Base-by-base conservation (phyloP, 495 filamentous ascomycete species). In the Amphirosellinia nigrospora region DNA sequence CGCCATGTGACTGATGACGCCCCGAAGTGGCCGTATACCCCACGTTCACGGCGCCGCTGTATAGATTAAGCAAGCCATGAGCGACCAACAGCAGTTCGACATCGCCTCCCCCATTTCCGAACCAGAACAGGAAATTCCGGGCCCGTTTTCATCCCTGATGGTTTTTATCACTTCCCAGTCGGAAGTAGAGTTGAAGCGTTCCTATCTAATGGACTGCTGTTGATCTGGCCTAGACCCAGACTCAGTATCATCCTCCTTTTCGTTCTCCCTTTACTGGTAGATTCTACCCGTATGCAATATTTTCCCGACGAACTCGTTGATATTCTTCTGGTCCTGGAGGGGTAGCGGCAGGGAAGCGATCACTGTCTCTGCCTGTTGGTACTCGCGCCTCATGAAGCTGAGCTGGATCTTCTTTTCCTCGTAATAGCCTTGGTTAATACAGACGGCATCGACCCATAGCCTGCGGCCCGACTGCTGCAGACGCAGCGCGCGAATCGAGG, bases 371-470 rank as follows among this genome's bases (percentile, higher is more conserved):
- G 72, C 66, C 23, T 64, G 45, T 19, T 38, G 26, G 45, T 75
- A 73, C 41, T 73, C 70, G 30, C 62, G 26, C 13, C 43, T 36
- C 73, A 75, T 73, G 30, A 66, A 46, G 10, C n/a, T 26, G 36
- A 75, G 52, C 53, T 75, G 71, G 0, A 46, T 9, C 16, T 36
- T 69, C 6, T 55, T 39, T 30, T 75, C 73, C 5, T 21, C 23
- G 21, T 30, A 50, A 50, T 74, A 59, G 5, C 34, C 23, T 38
- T 74, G 73, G 65, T 75, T 58, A 16, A 75, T 75, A 48, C 69
- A 73, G 10, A 75, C 23, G 13, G 71, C 58, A 64, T 73, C 71
- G 19, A 71, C 66, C 68, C 68, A 73, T 6, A 73, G n/a, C 13
- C 34, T 63, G 39, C 60, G 60, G 1, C 23, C 43, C 38, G 16